phyloP scores from a whole-genome alignment of 495 filamentous ascomycete species.

The Penicillium daleae region DNA sequence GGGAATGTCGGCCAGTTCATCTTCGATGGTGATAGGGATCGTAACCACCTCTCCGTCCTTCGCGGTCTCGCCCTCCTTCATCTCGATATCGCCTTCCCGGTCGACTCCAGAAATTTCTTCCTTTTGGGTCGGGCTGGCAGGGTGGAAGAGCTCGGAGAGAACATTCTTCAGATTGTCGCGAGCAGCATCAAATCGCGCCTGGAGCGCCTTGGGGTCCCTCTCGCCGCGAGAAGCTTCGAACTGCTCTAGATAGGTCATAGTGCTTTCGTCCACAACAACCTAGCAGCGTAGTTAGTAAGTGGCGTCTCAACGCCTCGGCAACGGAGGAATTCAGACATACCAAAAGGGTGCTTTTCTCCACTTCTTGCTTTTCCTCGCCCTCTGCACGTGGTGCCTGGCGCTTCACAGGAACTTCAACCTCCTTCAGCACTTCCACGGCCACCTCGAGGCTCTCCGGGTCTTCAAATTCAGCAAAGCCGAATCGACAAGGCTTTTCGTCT shows the following conservation, averaged over 20 bases:
- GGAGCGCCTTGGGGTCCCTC: slow-evolving; percentile 64
- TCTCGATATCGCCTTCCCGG: slow-evolving; percentile 69
- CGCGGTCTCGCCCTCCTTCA: slow-evolving; percentile 66
- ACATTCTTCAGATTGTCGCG: slow-evolving; percentile 65
- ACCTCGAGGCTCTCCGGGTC: slow-evolving; percentile 86
- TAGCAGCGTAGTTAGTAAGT: slow-evolving; percentile 32
- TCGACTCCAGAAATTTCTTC: slow-evolving; percentile 54
- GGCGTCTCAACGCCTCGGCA: background rate
- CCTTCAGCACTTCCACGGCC: slow-evolving; percentile 83
- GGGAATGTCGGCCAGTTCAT: slow-evolving; percentile 94
- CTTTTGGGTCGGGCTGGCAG: slow-evolving; percentile 53
- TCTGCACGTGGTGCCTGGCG: slow-evolving; percentile 57
- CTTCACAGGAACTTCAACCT: slow-evolving; percentile 83
- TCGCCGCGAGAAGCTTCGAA: slow-evolving; percentile 69
- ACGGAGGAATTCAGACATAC: slow-evolving; percentile 30
- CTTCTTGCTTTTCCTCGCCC: slow-evolving; percentile 57
- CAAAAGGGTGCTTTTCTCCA: slow-evolving; percentile 71
- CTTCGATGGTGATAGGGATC: slow-evolving; percentile 85
- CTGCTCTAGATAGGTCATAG: slow-evolving; percentile 78
- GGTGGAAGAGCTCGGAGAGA: slow-evolving; percentile 73
- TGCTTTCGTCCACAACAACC: slow-evolving; percentile 81
- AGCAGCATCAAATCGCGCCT: slow-evolving; percentile 71
- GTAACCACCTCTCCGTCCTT: slow-evolving; percentile 80
- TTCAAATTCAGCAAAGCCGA: slow-evolving; percentile 97
- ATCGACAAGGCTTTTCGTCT: slow-evolving; percentile 81